Evolutionary conservation across 352 stramenopile genomes (phyloP).

Genomic region (Phytophthora aleatoria): DNA sequence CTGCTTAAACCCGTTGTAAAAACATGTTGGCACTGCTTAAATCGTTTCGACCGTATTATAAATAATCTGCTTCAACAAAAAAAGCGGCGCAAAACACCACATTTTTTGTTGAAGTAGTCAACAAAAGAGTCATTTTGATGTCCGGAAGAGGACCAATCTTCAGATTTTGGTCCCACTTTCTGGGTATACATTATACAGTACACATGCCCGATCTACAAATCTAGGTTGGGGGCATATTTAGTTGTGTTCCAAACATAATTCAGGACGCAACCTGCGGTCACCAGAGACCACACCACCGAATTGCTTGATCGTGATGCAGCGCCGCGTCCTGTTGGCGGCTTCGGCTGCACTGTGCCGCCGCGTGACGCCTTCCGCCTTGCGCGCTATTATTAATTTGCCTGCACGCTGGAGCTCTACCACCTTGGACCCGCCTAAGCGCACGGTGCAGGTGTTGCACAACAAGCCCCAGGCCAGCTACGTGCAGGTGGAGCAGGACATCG

Average conservation of each 20-base stretch:
- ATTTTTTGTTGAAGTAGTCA: too few species aligned
- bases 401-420: slow-evolving; percentile 18
- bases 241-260: background rate
- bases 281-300: slow-evolving; percentile 27
- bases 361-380: slow-evolving; percentile 6
- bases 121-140: too few species aligned
- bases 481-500: slow-evolving; percentile 81
- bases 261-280: slow-evolving; percentile 13
- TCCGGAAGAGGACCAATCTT: too few species aligned
- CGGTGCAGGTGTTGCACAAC: slow-evolving; percentile 70
- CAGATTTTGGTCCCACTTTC: too few species aligned
- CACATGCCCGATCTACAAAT: too few species aligned
- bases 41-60: too few species aligned
- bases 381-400: background rate
- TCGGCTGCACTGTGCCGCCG: slow-evolving; percentile 21
- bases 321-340: slow-evolving; percentile 13
- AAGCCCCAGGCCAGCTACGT: slow-evolving; percentile 58
- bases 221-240: too few species aligned
- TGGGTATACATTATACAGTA: too few species aligned
- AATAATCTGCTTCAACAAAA: too few species aligned
- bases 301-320: slow-evolving; percentile 22
- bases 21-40: too few species aligned
- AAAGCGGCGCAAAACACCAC: too few species aligned
- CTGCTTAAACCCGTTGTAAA: too few species aligned
- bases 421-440: slow-evolving; percentile 23